These are phyloP conservation scores for Trametopsis cervina DNA, from an alignment of 768 basidiomycete genomes.

Conservation along the genomic window DNA sequence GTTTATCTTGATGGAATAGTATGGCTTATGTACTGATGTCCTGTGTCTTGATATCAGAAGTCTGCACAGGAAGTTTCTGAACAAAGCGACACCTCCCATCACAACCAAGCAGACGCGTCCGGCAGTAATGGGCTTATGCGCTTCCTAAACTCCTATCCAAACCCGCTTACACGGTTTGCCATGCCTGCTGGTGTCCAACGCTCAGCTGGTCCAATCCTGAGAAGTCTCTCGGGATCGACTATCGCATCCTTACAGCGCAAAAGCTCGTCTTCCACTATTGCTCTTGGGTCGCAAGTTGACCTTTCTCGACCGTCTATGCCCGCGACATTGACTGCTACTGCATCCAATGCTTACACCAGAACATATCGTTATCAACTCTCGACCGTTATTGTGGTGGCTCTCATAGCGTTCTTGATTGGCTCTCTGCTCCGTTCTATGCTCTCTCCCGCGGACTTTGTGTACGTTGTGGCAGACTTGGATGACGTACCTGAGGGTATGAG, in stretches of 20 bases:
- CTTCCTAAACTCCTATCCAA: constrained; percentile 56
- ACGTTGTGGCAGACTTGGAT: constrained; percentile 55
- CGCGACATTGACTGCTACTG: constrained; percentile 4
- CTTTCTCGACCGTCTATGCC: neutral
- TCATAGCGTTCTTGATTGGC: constrained; percentile 89
- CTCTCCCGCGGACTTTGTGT: constrained; percentile 87
- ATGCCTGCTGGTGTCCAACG: constrained; percentile 20
- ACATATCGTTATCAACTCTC: constrained; percentile 33
- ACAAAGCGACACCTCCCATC: neutral
- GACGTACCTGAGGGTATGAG: constrained; percentile 43
- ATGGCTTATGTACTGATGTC: too few relatives aligned
- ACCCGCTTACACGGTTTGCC: constrained; percentile 48
- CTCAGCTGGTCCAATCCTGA: constrained; percentile 14
- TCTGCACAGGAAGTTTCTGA: neutral
- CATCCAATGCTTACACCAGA: constrained; percentile 8
- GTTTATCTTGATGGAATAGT: too few relatives aligned
- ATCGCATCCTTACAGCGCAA: constrained; percentile 8
- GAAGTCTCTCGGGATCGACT: constrained; percentile 14
- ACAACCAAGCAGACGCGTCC: neutral
- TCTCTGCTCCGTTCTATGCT: constrained; percentile 84
- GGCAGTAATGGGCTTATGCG: constrained; percentile 40
- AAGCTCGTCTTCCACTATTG: neutral
- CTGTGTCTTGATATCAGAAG: too few relatives aligned
- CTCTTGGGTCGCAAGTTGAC: neutral
- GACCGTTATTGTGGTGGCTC: constrained; percentile 66